These are phyloP conservation scores for Chytriomyces sp. DNA, from an alignment of 192 early-diverging fungal genomes.

Conservation along the genomic window DNA sequence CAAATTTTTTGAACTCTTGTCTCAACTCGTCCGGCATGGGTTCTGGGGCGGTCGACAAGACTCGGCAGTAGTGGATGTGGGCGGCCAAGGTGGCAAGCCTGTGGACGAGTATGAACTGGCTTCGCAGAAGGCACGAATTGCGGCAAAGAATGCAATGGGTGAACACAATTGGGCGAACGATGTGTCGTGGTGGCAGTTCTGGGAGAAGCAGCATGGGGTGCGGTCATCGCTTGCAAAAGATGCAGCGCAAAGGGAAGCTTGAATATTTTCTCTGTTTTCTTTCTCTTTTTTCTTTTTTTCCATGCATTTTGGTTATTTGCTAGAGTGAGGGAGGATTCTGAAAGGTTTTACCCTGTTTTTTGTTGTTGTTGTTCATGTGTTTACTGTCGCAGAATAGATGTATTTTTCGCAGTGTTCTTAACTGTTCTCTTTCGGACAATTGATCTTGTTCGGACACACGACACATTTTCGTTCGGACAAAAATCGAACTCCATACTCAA, in stretches of 20 bases:
- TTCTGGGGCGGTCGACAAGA: background rate
- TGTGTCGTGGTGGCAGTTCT: conserved; percentile 29
- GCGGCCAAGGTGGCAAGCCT: background rate
- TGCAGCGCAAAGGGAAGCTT: background rate
- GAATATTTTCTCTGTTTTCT: background rate
- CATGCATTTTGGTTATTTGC: background rate
- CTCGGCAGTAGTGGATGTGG: background rate
- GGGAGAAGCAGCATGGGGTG: conserved; percentile 22
- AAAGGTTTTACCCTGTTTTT: background rate
- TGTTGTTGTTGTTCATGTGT: background rate
- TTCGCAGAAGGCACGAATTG: conserved; percentile 1
- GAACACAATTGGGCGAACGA: conserved; percentile 27
- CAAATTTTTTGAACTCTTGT: conserved; percentile 9
- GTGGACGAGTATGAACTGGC: conserved; percentile 16
- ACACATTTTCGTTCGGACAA: too few species aligned
- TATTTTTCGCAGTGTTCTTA: too few species aligned
- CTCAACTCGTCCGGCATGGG: background rate
- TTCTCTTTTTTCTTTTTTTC: background rate
- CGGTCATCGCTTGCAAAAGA: background rate
- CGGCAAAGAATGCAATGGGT: conserved; percentile 15
- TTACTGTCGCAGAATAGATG: too few species aligned
- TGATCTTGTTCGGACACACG: too few species aligned
- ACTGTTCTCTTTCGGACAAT: too few species aligned
- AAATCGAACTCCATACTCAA: too few species aligned
- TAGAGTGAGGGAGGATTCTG: background rate